Conservation (phyloP, 192 early-diverging fungal genomes). For the Linnemannia elongata region DNA sequence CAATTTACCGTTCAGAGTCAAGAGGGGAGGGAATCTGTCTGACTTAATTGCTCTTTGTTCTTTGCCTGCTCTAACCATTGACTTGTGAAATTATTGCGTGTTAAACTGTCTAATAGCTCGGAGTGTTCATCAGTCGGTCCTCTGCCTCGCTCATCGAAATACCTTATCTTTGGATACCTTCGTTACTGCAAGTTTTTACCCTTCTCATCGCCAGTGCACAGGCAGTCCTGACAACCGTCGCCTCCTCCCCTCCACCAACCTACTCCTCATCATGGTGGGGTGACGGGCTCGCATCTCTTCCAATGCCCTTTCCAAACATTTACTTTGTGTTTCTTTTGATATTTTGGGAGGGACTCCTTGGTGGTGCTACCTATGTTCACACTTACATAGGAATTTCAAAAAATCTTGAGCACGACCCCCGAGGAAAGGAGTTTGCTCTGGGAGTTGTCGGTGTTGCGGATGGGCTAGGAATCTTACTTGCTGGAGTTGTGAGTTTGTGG, state of each 20-base stretch:
- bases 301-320: conserved; percentile 46
- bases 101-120: conserved; percentile 22
- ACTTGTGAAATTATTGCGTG: not conserved
- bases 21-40: no score
- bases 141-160: conserved; percentile 49
- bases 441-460: conserved; percentile 60
- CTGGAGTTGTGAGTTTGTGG: conserved; percentile 53
- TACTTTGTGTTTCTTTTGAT: conserved; percentile 56
- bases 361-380: conserved; percentile 62
- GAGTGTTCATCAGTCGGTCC: conserved; percentile 60
- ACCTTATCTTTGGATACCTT: conserved; percentile 54
- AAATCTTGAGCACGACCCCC: conserved; percentile 45
- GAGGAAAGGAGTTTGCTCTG: conserved; percentile 58
- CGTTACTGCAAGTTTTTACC: conserved; percentile 40
- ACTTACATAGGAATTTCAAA: conserved; percentile 52
- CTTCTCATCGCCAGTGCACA: conserved; percentile 42
- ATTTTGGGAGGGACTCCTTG: conserved; percentile 60
- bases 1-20: no score
- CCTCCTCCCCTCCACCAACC: not conserved
- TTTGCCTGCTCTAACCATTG: not conserved
- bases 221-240: conserved; percentile 29
- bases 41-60: not conserved
- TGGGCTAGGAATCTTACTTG: conserved; percentile 54
- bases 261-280: not conserved
- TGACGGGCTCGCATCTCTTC: not conserved